Base-by-base conservation (phyloP, 139 green algal species). In the Coelastrella sp. region DNA sequence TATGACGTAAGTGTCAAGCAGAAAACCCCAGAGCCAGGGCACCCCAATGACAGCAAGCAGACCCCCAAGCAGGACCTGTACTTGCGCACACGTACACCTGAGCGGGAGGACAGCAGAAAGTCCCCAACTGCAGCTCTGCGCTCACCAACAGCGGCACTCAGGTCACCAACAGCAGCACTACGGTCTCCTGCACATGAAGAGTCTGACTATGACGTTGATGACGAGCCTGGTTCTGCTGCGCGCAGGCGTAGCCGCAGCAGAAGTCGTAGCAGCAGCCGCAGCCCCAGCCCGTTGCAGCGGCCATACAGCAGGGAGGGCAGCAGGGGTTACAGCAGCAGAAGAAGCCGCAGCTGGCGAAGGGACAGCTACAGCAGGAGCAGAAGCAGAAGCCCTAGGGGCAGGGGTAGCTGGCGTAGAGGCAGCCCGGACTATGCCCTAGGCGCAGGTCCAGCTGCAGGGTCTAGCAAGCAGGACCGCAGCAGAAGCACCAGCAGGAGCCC, bases 1-100 rank as follows among this genome's bases (percentile, higher is more conserved):
- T 89, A 89, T 73, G 84, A 89, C 17, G 84, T 89, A 54, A 89
- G 84, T 81, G 84, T 11, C 71, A 60, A 4, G 4, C 23, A 87
- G 2, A 32, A 60, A 5, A 17, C 14, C 14, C 0, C 78, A 84
- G 10, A 11, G 47, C 54, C 78, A 84, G 10, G 8, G 68, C 54
- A 54, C 66, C 54, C 23, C 54, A 56, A 14, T 71, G 47, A 7
- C 78, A 60, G 76, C 3, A 22, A 76, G 6, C 68, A 76, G 68
- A 22, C 17, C 20, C 11, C 47, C 22, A 82, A 20, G 22, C 20
- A 17, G 16, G 68, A 76, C 22, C 2, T 17, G 5, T 17, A 23
- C 16, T 76, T 76, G 54, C 11, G 56, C 19, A 22, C 79, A 19
- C n/a, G 17, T 57, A 32, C 68, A 32, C 68, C 68, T 76, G 68